These are phyloP conservation scores for Trametes hirsuta DNA, from an alignment of 1,284 basidiomycete species.

Conservation along the genomic window DNA sequence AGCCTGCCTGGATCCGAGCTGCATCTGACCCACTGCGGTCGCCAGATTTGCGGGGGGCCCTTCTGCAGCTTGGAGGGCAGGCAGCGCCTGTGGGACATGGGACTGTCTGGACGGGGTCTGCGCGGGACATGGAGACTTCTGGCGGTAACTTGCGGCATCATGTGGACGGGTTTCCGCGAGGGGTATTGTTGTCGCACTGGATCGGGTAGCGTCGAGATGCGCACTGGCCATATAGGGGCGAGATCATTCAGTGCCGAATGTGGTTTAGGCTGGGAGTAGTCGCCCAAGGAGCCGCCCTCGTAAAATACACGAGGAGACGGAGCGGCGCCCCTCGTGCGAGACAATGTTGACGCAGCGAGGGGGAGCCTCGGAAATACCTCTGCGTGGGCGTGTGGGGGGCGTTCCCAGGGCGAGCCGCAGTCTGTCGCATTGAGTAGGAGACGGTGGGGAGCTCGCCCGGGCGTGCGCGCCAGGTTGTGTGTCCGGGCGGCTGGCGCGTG, in stretches of 20 bases:
- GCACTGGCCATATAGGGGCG: conserved; percentile 19
- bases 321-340: conserved; percentile 3
- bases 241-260: conserved; percentile 24
- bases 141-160: conserved; percentile 25
- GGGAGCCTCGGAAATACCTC: neutral
- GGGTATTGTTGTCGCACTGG: conserved; percentile 13
- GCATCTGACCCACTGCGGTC: conserved; percentile 16
- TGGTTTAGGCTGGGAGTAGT: conserved; percentile 25
- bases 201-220: conserved; percentile 21
- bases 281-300: conserved; percentile 12
- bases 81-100: conserved; percentile 9
- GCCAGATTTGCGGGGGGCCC: neutral
- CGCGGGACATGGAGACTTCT: conserved; percentile 6
- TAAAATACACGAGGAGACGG: conserved; percentile 16
- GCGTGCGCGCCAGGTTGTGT: conserved; percentile 3
- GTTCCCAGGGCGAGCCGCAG: conserved; percentile 5
- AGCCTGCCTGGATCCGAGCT: conserved; percentile 17
- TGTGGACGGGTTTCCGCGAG: conserved; percentile 14
- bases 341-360: neutral
- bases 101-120: conserved; percentile 11
- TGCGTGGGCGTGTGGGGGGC: neutral
- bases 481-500: conserved; percentile 7
- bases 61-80: neutral
- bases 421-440: conserved; percentile 3
- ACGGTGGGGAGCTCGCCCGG: neutral